Evolutionary conservation across 2,329 filamentous ascomycete genomes (phyloP).

Genomic region (Paraconiothyrium sp.): DNA sequence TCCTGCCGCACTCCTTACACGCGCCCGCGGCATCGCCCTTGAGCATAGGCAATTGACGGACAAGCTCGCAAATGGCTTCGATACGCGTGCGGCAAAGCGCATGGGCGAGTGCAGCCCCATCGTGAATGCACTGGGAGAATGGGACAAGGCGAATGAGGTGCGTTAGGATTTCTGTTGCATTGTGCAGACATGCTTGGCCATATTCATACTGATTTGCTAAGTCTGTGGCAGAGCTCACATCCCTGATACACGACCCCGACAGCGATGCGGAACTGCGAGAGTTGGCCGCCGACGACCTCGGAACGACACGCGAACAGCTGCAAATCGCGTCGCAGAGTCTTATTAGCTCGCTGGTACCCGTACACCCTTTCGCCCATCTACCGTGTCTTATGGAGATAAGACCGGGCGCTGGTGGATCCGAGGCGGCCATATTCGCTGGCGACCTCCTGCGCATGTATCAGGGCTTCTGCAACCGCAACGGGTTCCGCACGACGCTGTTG

Average conservation of each 20-base stretch:
- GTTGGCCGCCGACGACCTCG: constrained; percentile 74
- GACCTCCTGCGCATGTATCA: constrained; percentile 92
- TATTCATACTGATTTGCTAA: constrained; percentile 42
- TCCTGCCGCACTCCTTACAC: constrained; percentile 64
- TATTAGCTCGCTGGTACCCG: constrained; percentile 81
- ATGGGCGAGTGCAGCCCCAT: constrained; percentile 65
- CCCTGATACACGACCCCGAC: constrained; percentile 74
- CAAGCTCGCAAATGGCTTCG: constrained; percentile 64
- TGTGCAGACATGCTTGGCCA: background rate
- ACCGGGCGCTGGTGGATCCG: constrained; percentile 89
- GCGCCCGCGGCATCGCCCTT: constrained; percentile 63
- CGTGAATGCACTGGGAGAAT: constrained; percentile 63
- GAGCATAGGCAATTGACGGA: constrained; percentile 65
- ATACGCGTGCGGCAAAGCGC: constrained; percentile 65
- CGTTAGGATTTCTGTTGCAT: constrained; percentile 20
- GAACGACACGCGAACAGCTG: constrained; percentile 70
- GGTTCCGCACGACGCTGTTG: constrained; percentile 72
- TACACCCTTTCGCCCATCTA: constrained; percentile 87
- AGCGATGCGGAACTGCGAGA: constrained; percentile 68
- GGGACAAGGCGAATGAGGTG: constrained; percentile 67
- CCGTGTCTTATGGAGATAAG: constrained; percentile 92
- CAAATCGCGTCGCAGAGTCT: constrained; percentile 72
- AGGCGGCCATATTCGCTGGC: constrained; percentile 89
- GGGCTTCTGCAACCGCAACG: constrained; percentile 74
- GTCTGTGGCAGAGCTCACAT: constrained; percentile 73